Conservation (phyloP, 208 protist species). For the Trypanosomatidae sp. region DNA sequence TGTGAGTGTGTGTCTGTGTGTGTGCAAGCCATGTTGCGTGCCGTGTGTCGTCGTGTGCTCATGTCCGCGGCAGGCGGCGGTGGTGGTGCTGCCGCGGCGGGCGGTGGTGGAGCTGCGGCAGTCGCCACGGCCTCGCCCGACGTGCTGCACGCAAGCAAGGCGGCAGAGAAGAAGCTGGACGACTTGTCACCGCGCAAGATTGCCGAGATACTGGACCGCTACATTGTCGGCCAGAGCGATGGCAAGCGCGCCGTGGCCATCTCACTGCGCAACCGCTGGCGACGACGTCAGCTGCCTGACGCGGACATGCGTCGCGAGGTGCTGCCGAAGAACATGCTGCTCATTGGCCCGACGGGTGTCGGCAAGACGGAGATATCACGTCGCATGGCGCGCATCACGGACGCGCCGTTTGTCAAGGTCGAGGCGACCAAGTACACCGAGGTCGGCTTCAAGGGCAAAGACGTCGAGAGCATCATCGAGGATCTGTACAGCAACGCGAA, state of each 20-base stretch:
- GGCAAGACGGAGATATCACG: conserved; percentile 95
- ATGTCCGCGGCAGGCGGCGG: conserved; percentile 1
- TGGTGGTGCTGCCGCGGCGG: too few relatives aligned
- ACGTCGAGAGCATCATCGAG: conserved; percentile 95
- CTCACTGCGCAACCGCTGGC: conserved; percentile 93
- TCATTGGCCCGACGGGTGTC: conserved; percentile 88
- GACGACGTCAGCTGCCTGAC: conserved; percentile 70
- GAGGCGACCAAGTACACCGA: conserved; percentile 98
- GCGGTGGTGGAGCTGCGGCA: conserved; percentile 20
- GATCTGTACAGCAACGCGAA: conserved; percentile 92
- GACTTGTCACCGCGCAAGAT: conserved; percentile 86
- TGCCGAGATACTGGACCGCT: conserved; percentile 86
- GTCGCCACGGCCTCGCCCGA: conserved; percentile 38
- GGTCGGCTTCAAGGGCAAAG: conserved; percentile 92
- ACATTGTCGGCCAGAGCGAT: conserved; percentile 93
- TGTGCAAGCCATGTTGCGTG: conserved; percentile 42
- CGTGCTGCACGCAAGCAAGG: conserved; percentile 35
- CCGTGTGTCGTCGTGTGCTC: conserved; percentile 17
- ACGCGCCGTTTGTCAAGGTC: conserved; percentile 97
- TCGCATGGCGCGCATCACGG: conserved; percentile 92
- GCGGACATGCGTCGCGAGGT: conserved; percentile 68
- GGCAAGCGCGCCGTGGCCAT: conserved; percentile 95
- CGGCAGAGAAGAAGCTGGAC: conserved; percentile 41
- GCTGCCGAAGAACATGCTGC: conserved; percentile 91
- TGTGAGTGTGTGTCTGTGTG: conserved; percentile 2